phyloP scores from a whole-genome alignment of 176 grass and related monocot species.

The Olyra latifolia region DNA sequence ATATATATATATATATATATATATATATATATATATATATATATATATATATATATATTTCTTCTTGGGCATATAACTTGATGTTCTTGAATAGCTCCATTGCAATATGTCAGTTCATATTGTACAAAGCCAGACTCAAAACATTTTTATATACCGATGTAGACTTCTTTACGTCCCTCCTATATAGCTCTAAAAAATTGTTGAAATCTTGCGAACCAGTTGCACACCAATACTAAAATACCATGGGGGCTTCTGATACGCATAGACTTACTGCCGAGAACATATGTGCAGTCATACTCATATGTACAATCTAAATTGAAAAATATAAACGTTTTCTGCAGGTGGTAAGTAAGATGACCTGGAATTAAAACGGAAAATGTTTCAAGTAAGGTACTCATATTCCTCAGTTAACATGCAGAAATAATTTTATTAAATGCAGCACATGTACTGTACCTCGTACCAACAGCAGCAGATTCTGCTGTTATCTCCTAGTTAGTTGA shows the following conservation, averaged over 20 bases:
- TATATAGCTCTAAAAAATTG: not conserved
- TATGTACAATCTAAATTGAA: not conserved
- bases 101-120: slow-evolving; percentile 18
- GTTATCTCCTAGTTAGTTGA: not conserved
- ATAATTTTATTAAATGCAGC: not conserved
- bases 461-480: not conserved
- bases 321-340: not conserved
- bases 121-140: not conserved
- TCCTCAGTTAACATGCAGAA: not conserved
- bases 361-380: not conserved
- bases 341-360: slow-evolving; percentile 3
- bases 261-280: not conserved
- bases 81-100: slow-evolving; percentile 5
- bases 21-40: too few species aligned
- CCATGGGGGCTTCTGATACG: not conserved
- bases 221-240: not conserved
- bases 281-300: not conserved
- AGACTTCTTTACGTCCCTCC: not conserved
- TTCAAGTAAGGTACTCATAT: not conserved
- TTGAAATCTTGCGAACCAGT: not conserved
- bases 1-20: too few species aligned
- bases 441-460: not conserved
- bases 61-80: not conserved
- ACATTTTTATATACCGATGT: not conserved
- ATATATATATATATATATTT: too few species aligned